phyloP scores from a whole-genome alignment of 106 monocot species.

The Allium cepa region DNA sequence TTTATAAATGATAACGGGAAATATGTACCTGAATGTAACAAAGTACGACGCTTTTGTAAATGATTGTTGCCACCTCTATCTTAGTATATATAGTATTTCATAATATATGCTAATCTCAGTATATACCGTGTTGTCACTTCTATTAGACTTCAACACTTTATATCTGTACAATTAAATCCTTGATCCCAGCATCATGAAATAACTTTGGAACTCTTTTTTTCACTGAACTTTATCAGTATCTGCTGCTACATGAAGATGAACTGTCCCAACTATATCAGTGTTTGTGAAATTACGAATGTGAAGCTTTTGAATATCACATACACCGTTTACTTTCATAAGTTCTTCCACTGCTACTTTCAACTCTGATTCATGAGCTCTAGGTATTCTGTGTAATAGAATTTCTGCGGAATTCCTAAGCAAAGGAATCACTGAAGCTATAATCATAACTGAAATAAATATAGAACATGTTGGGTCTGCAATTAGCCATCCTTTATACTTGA shows the following conservation, averaged over 20 bases:
- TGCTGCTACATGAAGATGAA: conserved; percentile 59
- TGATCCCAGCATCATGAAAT: conserved; percentile 64
- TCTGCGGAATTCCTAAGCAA: conserved; percentile 88
- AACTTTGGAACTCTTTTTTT: conserved; percentile 35
- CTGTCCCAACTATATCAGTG: conserved; percentile 63
- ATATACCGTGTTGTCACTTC: background rate
- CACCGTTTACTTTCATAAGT: conserved; percentile 47
- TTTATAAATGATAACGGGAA: too few species aligned
- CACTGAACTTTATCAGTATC: conserved; percentile 38
- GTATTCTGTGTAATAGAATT: conserved; percentile 81
- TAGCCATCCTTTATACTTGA: conserved; percentile 93
- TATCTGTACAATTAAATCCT: conserved; percentile 77
- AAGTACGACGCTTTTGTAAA: too few species aligned
- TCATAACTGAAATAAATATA: conserved; percentile 93
- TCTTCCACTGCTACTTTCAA: conserved; percentile 42
- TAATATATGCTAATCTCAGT: too few species aligned
- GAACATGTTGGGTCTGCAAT: conserved; percentile 90
- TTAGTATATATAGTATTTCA: too few species aligned
- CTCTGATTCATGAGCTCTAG: conserved; percentile 65
- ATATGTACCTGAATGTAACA: too few species aligned
- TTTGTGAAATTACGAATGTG: conserved; percentile 87
- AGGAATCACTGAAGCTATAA: conserved; percentile 81
- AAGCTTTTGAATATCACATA: conserved; percentile 41
- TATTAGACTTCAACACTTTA: conserved; percentile 29
- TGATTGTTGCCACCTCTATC: too few species aligned